phyloP scores from a whole-genome alignment of 2,329 filamentous ascomycete genomes.

The Eutypa lata region DNA sequence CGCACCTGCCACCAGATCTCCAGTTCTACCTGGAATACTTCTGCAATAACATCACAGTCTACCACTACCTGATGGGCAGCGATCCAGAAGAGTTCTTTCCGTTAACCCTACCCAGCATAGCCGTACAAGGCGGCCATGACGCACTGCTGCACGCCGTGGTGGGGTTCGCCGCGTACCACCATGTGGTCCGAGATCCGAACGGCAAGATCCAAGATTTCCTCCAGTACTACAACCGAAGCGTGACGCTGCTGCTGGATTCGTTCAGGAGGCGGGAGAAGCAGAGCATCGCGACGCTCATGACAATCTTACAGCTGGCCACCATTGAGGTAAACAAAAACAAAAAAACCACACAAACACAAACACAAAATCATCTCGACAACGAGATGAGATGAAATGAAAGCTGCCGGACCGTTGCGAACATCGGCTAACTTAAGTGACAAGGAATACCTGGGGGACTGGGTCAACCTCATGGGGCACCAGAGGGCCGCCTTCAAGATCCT shows the following conservation, averaged over 20 bases:
- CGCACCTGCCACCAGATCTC: constrained; percentile 64
- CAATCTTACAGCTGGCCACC: constrained; percentile 86
- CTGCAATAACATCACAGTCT: constrained; percentile 70
- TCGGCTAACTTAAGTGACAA: constrained; percentile 33
- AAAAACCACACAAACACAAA: constrained; percentile 6
- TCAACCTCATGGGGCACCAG: constrained; percentile 89
- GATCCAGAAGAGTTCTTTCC: constrained; percentile 73
- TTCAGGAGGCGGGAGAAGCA: constrained; percentile 70
- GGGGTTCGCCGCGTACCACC: constrained; percentile 85
- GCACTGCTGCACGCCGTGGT: constrained; percentile 82
- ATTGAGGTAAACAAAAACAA: constrained; percentile 67
- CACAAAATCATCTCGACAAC: neutral
- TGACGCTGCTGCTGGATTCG: constrained; percentile 70
- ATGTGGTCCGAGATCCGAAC: constrained; percentile 65
- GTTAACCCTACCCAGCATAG: constrained; percentile 66
- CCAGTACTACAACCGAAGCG: constrained; percentile 85
- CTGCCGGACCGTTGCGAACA: neutral
- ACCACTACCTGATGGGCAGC: constrained; percentile 77
- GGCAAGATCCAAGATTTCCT: constrained; percentile 80
- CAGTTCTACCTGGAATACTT: constrained; percentile 79
- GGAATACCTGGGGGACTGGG: constrained; percentile 95
- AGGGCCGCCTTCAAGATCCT: constrained; percentile 83
- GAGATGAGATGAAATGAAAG: too few species aligned
- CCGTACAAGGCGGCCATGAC: constrained; percentile 64
- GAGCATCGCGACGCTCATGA: constrained; percentile 72